Conservation (phyloP, 768 basidiomycete genomes). For the Boletus sp. region DNA sequence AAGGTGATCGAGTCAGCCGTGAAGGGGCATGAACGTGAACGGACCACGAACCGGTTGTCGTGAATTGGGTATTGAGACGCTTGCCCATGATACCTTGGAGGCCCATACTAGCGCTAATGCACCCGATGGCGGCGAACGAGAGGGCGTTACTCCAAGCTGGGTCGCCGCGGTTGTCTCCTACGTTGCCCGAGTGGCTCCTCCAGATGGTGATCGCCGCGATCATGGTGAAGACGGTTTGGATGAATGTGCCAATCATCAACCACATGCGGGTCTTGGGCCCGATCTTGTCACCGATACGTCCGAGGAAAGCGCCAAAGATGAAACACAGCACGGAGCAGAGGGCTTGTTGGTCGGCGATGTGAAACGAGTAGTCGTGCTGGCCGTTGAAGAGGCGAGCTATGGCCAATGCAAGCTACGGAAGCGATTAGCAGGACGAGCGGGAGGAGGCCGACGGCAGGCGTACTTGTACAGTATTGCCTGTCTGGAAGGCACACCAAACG, state of each 20-base stretch:
- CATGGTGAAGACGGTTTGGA: conserved; percentile 79
- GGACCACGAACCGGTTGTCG: conserved; percentile 60
- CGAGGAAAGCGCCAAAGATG: conserved; percentile 72
- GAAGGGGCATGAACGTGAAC: neutral
- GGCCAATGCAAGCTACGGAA: conserved; percentile 66
- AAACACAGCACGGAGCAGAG: conserved; percentile 78
- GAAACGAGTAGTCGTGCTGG: conserved; percentile 59
- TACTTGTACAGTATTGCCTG: conserved; percentile 73
- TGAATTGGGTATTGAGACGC: conserved; percentile 74
- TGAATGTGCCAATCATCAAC: conserved; percentile 67
- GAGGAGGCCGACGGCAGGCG: neutral
- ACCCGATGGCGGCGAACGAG: conserved; percentile 70
- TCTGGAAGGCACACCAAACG: conserved; percentile 87
- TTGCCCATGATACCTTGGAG: conserved; percentile 87
- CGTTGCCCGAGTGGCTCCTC: conserved; percentile 58
- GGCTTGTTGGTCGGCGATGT: conserved; percentile 81
- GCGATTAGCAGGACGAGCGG: neutral
- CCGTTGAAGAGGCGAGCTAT: conserved; percentile 74
- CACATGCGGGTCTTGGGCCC: conserved; percentile 72
- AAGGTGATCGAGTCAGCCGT: neutral
- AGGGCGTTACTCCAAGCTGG: conserved; percentile 70
- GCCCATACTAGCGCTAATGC: conserved; percentile 75
- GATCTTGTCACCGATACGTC: conserved; percentile 80
- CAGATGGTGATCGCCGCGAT: conserved; percentile 67
- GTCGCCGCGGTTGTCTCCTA: conserved; percentile 52